Evolutionary conservation across 1,284 basidiomycete genomes (phyloP).

Genomic region (Kalmanozyma brasiliensis): DNA sequence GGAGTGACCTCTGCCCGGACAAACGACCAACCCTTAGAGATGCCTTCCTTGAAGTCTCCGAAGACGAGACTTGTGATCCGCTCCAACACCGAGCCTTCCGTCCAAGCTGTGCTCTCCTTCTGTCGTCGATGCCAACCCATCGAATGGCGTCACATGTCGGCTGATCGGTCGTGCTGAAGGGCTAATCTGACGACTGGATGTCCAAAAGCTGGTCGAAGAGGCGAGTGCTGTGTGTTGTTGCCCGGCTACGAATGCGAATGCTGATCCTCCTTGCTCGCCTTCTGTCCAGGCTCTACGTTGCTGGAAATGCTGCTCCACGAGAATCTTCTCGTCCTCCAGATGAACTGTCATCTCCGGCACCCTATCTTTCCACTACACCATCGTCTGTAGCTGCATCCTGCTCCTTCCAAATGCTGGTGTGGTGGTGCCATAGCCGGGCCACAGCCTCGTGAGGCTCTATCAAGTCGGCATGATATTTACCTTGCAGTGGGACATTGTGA

Average conservation of each 20-base stretch:
- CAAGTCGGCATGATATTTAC: slow-evolving; percentile 44
- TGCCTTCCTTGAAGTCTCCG: no score
- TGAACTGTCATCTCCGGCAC: neutral
- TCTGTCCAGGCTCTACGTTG: neutral
- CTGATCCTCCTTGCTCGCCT: slow-evolving; percentile 14
- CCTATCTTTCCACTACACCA: neutral
- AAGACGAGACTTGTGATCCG: no score
- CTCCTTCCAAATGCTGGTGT: slow-evolving; percentile 10
- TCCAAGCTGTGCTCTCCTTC: neutral
- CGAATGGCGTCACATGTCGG: no score
- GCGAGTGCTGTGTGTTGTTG: slow-evolving; percentile 26
- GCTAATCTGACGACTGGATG: slow-evolving; percentile 5
- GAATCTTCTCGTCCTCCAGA: neutral
- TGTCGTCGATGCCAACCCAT: slow-evolving; percentile 1
- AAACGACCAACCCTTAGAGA: no score
- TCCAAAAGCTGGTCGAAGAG: slow-evolving; percentile 23
- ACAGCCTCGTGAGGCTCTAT: slow-evolving; percentile 12
- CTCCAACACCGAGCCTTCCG: no score
- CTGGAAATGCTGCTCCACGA: neutral
- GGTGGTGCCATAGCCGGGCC: slow-evolving; percentile 28
- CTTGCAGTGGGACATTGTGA: slow-evolving; percentile 60
- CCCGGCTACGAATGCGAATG: slow-evolving; percentile 40
- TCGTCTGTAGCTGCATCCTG: neutral
- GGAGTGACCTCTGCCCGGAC: no score
- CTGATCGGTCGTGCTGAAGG: slow-evolving; percentile 7